Percentiles rank a stretch among this genome's conserved stretches.
phyloP scores from a whole-genome alignment of 768 basidiomycete genomes.

The Harrya chromipes region DNA sequence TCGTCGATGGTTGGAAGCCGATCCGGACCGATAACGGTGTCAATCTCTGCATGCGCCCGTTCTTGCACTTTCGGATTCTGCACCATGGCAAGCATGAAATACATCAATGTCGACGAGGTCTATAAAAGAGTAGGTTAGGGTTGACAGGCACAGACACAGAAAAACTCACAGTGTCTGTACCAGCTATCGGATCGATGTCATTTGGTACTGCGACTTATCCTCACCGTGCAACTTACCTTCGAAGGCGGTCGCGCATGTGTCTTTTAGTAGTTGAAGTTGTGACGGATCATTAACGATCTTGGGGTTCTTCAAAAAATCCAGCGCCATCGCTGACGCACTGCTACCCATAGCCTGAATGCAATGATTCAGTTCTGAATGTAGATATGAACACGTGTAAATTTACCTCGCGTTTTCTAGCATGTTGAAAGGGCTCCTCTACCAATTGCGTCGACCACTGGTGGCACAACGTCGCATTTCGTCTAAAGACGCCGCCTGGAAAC shows the following conservation, averaged over 20 bases:
- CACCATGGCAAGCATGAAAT: conserved; percentile 29
- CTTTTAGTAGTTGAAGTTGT: background rate
- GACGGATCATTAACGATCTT: no score
- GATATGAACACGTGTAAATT: no score
- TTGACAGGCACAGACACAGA: background rate
- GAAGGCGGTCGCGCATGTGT: conserved; percentile 11
- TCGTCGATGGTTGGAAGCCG: conserved; percentile 28
- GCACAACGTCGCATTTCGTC: no score
- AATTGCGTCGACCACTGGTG: no score
- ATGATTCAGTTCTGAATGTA: no score
- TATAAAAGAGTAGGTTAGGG: background rate
- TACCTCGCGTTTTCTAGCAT: no score
- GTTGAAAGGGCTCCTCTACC: no score
- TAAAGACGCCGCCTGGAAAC: no score
- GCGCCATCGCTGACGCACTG: no score
- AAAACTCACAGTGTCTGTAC: conserved; percentile 17
- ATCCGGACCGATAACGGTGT: conserved; percentile 20
- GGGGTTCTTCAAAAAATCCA: no score
- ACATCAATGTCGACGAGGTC: conserved; percentile 24
- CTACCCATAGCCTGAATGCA: no score
- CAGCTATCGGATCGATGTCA: conserved; percentile 8
- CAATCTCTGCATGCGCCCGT: conserved; percentile 26
- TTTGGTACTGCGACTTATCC: background rate
- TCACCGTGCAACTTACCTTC: conserved; percentile 12
- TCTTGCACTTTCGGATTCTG: conserved; percentile 26